phyloP scores from a whole-genome alignment of 2,329 filamentous ascomycete species.

The Conoideocrella luteorostrata region DNA sequence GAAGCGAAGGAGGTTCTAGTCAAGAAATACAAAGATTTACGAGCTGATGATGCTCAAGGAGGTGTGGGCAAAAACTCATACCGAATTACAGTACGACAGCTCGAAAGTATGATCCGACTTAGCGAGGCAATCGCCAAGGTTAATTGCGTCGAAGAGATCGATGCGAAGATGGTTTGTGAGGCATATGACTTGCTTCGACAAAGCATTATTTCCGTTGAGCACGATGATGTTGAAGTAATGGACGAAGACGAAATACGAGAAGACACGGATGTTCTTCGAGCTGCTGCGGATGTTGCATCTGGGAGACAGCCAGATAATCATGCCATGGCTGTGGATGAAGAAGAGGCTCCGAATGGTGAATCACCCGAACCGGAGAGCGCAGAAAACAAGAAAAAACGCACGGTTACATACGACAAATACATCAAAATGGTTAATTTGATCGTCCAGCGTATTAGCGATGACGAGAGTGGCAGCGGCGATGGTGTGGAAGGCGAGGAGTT shows the following conservation, averaged over 20 bases:
- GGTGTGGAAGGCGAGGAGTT: slow-evolving; percentile 80
- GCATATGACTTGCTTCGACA: slow-evolving; percentile 87
- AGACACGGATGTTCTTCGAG: slow-evolving; percentile 39
- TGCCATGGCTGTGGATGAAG: slow-evolving; percentile 32
- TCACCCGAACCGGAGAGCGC: slow-evolving; percentile 14
- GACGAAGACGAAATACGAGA: slow-evolving; percentile 56
- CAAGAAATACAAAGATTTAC: slow-evolving; percentile 89
- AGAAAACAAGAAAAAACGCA: slow-evolving; percentile 56
- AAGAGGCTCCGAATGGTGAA: slow-evolving; percentile 28
- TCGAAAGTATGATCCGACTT: slow-evolving; percentile 92
- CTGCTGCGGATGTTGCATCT: slow-evolving; percentile 32
- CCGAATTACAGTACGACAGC: slow-evolving; percentile 91
- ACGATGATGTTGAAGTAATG: slow-evolving; percentile 93
- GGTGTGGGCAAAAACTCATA: slow-evolving; percentile 93
- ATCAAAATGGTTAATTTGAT: slow-evolving; percentile 83
- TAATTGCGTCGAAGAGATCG: slow-evolving; percentile 90
- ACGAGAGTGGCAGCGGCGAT: slow-evolving; percentile 69
- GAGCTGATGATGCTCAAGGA: slow-evolving; percentile 87
- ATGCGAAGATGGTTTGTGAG: slow-evolving; percentile 78
- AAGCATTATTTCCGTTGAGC: slow-evolving; percentile 95
- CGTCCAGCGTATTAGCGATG: slow-evolving; percentile 75
- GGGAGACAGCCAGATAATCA: slow-evolving; percentile 40
- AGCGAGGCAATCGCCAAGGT: slow-evolving; percentile 98
- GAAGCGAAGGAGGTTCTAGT: slow-evolving; percentile 83
- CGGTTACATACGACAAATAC: slow-evolving; percentile 94